Evolutionary conservation across 2,329 filamentous ascomycete species (phyloP), one percentile per base, ranked within the genome.

Genomic region (Fusarium sulawesiense): DNA sequence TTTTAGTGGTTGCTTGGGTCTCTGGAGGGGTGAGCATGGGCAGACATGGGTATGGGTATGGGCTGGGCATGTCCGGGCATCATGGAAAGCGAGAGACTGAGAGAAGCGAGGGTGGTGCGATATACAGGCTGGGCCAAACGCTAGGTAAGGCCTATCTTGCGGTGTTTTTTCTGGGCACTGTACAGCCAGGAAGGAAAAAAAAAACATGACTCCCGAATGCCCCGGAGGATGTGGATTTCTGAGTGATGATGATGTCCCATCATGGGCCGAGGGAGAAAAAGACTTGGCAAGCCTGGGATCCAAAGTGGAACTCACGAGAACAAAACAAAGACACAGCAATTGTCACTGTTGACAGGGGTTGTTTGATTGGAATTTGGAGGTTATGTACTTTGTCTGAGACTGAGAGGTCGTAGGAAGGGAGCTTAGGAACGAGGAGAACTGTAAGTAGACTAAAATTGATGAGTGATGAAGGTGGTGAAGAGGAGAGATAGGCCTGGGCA

Each of bases 291-390:
- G 34, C 30, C 23, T 41, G 48, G 34, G 42, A 48, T 45, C 13
- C 29, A 16, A 53, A 64, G 64, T 71, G 68, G 68, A 53, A 70
- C 68, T 71, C 49, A 68, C 67, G 32, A 30, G 40, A 67, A 47
- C 67, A 71, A 70, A 68, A 70, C 49, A 64, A 59, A 70, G 59
- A 54, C 67, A 60, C 48, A 49, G 46, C 44, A 55, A 50, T 64
- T 64, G 47, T 64, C 67, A 64, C 67, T 68, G 34, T 54, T 60
- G 41, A 41, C 56, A 65, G 23, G 48, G 64, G 42, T 40, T 27
- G 47, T 44, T 55, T 46, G 50, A 56, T 68, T 71, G 64, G 63
- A 68, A 56, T 71, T 54, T 50, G 58, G 42, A 30, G 40, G 58
- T 51, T 60, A 40, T 51, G 47, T 41, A 37, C 21, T 40, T 58